These are phyloP conservation scores for Colletotrichum eleusines DNA, from an alignment of 2,329 filamentous ascomycete species.

Conservation along the genomic window DNA sequence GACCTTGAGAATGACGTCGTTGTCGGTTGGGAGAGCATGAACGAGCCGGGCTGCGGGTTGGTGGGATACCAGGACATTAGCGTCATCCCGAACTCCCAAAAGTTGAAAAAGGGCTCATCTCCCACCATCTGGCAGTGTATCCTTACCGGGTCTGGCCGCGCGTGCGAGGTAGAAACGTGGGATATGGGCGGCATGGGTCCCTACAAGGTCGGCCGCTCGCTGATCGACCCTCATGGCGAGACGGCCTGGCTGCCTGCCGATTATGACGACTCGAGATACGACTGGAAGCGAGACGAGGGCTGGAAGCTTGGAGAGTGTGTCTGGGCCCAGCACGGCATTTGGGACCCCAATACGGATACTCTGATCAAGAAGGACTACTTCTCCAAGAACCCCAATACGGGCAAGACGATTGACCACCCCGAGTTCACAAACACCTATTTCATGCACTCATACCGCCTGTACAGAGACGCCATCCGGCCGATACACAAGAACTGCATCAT, in stretches of 20 bases:
- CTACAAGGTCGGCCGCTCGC: conserved; percentile 84
- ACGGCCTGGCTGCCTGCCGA: conserved; percentile 85
- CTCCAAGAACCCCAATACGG: conserved; percentile 79
- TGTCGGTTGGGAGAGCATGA: conserved; percentile 96
- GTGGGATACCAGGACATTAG: conserved; percentile 86
- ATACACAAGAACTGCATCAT: conserved; percentile 86
- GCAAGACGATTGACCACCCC: conserved; percentile 81
- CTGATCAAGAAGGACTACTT: conserved; percentile 92
- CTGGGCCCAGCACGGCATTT: conserved; percentile 97
- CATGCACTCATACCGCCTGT: conserved; percentile 85
- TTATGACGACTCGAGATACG: conserved; percentile 89
- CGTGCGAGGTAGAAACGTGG: conserved; percentile 91
- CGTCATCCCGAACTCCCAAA: conserved; percentile 85
- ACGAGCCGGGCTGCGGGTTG: conserved; percentile 92
- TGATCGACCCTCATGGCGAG: conserved; percentile 90
- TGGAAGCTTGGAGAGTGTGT: conserved; percentile 97
- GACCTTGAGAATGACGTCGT: conserved; percentile 89
- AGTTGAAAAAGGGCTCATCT: conserved; percentile 90
- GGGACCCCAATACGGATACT: conserved; percentile 84
- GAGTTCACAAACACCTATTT: conserved; percentile 93
- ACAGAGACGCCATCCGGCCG: conserved; percentile 78
- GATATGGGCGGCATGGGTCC: conserved; percentile 94
- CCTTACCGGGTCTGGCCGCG: conserved; percentile 88
- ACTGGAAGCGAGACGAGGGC: conserved; percentile 86
- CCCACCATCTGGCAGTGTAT: conserved; percentile 96